Evolutionary conservation across 495 filamentous ascomycete genomes (phyloP).

Genomic region (Rhizodiscina lignyota): DNA sequence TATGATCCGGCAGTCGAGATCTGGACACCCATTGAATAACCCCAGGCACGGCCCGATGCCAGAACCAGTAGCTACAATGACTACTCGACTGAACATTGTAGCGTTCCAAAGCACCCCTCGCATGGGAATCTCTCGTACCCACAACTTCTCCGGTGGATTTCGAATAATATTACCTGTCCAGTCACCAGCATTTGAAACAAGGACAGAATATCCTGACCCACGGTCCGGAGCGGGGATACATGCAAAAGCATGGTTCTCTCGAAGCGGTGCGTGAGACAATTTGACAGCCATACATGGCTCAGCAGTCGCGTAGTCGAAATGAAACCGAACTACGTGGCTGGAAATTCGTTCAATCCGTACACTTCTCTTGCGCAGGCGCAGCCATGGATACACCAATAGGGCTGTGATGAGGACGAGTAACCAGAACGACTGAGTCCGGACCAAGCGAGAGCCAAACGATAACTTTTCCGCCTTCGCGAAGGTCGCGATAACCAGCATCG

Average conservation of each 20-base stretch:
- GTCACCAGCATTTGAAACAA: constrained; percentile 13
- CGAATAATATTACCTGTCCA: constrained; percentile 9
- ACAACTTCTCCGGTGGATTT: constrained; percentile 3
- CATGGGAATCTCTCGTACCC: constrained; percentile 6
- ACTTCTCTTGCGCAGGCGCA: constrained; percentile 5
- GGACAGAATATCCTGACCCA: constrained; percentile 6
- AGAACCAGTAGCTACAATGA: constrained; percentile 15
- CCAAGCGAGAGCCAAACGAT: constrained; percentile 1
- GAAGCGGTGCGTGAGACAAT: constrained; percentile 7
- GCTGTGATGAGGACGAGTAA: constrained; percentile 8
- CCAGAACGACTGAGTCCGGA: constrained; percentile 9
- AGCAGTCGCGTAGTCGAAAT: constrained; percentile 6
- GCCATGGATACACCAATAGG: constrained; percentile 9
- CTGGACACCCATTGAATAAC: constrained; percentile 4
- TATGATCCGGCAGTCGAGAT: constrained; percentile 8
- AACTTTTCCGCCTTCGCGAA: background rate
- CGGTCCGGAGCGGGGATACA: constrained; percentile 10
- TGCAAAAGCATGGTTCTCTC: constrained; percentile 14
- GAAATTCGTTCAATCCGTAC: constrained; percentile 9
- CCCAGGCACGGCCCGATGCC: constrained; percentile 13
- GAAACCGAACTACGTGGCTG: constrained; percentile 13
- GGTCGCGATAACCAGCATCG: background rate
- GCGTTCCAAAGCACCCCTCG: constrained; percentile 9
- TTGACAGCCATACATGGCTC: constrained; percentile 6
- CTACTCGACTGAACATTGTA: constrained; percentile 9